phyloP scores from a whole-genome alignment of 352 stramenopile genomes.

The Phytophthora hybrid region DNA sequence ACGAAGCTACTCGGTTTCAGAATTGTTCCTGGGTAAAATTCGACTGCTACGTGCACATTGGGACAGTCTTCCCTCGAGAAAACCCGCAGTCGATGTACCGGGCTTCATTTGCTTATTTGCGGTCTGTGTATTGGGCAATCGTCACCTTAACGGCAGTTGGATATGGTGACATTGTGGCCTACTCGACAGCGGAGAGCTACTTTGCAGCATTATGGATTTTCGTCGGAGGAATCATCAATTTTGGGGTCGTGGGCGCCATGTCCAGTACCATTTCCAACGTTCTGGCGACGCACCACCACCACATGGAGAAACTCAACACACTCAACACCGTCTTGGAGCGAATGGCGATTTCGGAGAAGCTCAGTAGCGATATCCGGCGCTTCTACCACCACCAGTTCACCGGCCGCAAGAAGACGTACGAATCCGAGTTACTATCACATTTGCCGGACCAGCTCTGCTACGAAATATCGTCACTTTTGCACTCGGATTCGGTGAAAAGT shows the following conservation, averaged over 20 bases:
- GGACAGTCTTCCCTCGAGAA: constrained; percentile 42
- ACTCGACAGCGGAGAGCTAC: constrained; percentile 63
- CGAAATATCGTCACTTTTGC: constrained; percentile 69
- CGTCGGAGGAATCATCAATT: constrained; percentile 77
- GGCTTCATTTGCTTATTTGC: constrained; percentile 65
- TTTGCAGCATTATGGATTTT: constrained; percentile 76
- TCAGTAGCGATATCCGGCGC: constrained; percentile 42
- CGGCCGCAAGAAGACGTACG: constrained; percentile 66
- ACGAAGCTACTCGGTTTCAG: constrained; percentile 42
- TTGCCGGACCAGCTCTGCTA: constrained; percentile 71
- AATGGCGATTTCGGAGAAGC: constrained; percentile 54
- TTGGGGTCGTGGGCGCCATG: constrained; percentile 76
- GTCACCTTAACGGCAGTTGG: constrained; percentile 74
- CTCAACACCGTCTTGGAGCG: constrained; percentile 65
- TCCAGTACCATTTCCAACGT: constrained; percentile 78
- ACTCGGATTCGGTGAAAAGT: constrained; percentile 64
- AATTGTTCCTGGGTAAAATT: constrained; percentile 82
- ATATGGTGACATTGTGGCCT: constrained; percentile 50
- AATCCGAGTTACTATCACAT: constrained; percentile 61
- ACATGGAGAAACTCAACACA: constrained; percentile 69
- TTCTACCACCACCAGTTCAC: constrained; percentile 81
- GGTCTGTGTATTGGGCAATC: constrained; percentile 76
- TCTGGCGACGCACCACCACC: constrained; percentile 57
- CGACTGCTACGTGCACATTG: constrained; percentile 68
- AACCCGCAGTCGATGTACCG: constrained; percentile 48